Evolutionary conservation across 352 stramenopile genomes (phyloP).

Genomic region (Globisporangium perplexum): DNA sequence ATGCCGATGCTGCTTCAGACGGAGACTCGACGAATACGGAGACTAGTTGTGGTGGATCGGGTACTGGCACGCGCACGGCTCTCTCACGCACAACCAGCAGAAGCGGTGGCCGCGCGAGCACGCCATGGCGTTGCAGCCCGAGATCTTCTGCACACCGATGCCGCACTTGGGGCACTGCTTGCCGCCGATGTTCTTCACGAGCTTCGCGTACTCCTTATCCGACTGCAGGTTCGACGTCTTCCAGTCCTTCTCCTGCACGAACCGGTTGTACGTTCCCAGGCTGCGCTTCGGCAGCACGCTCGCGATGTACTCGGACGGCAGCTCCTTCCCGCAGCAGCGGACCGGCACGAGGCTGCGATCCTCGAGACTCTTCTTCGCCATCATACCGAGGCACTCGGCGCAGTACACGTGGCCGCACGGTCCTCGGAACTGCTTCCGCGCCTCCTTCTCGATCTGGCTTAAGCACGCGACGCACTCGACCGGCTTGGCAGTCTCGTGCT

Average conservation of each 20-base stretch:
- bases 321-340: constrained; percentile 70
- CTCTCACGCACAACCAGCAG: constrained; percentile 34
- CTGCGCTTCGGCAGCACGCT: constrained; percentile 26
- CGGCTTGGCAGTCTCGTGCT: neutral
- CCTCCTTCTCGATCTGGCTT: neutral
- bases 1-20: too few relatives aligned
- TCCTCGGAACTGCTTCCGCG: constrained; percentile 1
- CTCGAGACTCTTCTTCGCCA: constrained; percentile 42
- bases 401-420: constrained; percentile 68
- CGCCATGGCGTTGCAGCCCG: constrained; percentile 51
- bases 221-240: constrained; percentile 34
- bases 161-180: constrained; percentile 71
- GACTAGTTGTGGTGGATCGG: neutral
- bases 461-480: constrained; percentile 7
- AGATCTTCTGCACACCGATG: constrained; percentile 44
- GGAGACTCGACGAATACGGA: too few relatives aligned
- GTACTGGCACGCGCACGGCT: constrained; percentile 35
- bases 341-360: constrained; percentile 38
- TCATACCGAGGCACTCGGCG: constrained; percentile 35
- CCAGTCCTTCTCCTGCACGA: constrained; percentile 51
- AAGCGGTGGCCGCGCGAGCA: constrained; percentile 64
- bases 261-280: constrained; percentile 41
- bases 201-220: constrained; percentile 51
- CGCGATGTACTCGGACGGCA: constrained; percentile 53
- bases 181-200: constrained; percentile 23